Evolutionary conservation across 257 asterid species (phyloP), one percentile per base, ranked within the genome.

Genomic region (Echites panduratus): DNA sequence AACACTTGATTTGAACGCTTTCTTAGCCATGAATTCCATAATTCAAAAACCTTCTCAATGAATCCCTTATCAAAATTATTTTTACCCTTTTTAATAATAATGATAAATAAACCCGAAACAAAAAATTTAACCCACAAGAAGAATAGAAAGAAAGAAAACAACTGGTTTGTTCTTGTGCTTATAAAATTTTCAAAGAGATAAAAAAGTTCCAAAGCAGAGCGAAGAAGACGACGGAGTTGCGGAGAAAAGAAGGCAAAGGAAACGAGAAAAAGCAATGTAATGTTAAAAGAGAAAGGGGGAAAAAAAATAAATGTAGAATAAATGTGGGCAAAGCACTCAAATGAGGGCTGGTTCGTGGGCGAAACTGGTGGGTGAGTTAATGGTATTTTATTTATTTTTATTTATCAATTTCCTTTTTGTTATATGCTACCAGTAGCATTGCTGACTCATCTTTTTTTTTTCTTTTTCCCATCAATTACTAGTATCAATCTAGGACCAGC

Each of bases 21-120:
- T 88, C 13, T 94, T 96, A 77, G 87, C 98, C 78, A 87, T 85
- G 81, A 93, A 87, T 80, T 92, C 99, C 99, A 95, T 95, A 57
- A 61, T 70, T 73, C 16, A n/a, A 29, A n/a, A 71, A 4, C 45
- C 5, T 54, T n/a, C 29, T 10, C 27, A 35, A 40, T 29, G 27
- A 61, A 32, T 61, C 14, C 44, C 22, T 32, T 29, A 14, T 62
- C 7, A 6, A 20, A 35, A 68, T 6, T n/a, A 68, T 2, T 5
- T 38, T 43, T 19, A 1, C 19, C 20, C 57, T 49, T 19, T 47
- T 70, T 32, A 32, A 32, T 32, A 76, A 81, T 7, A 73, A 81
- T 9, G 58, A 59, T 62, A 38, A 29, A 38, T 40, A 35, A 9
- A 29, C 43, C 1, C 5, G 2, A 8, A 16, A 53, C 22, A 17